A percentile compares a stretch with the other conserved stretches of the same genome.
Conservation (phyloP, 2,329 filamentous ascomycete genomes). For the Cordyceps cateniannulata region DNA sequence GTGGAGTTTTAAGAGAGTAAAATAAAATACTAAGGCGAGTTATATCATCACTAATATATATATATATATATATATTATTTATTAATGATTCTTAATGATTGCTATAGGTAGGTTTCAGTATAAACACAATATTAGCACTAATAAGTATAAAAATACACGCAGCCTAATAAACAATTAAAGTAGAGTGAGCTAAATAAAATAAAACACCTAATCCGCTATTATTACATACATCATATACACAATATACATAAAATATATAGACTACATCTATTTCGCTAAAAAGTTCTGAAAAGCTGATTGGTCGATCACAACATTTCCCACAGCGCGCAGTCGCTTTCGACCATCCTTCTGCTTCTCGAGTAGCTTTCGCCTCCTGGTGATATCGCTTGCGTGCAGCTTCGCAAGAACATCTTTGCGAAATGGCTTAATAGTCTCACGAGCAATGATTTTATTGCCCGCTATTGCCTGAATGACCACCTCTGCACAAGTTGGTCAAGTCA, state of each 20-base stretch:
- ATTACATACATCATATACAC: too few species aligned
- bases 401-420: conserved; percentile 92
- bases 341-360: conserved; percentile 97
- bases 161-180: too few species aligned
- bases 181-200: too few species aligned
- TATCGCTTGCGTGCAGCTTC: conserved; percentile 88
- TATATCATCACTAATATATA: too few species aligned
- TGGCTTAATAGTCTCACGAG: conserved; percentile 90
- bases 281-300: conserved; percentile 95
- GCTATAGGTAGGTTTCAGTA: too few species aligned
- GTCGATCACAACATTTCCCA: conserved; percentile 93
- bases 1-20: too few species aligned
- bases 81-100: too few species aligned
- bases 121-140: too few species aligned
- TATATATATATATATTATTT: too few species aligned
- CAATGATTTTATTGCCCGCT: conserved; percentile 74
- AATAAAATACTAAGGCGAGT: too few species aligned
- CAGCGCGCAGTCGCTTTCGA: conserved; percentile 74
- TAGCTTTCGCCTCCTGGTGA: conserved; percentile 74
- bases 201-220: too few species aligned
- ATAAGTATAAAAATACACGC: too few species aligned
- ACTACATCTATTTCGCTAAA: conserved; percentile 60
- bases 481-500: conserved; percentile 15
- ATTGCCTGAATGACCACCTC: conserved; percentile 93
- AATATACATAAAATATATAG: neutral